A percentile compares a stretch with the other conserved stretches of the same genome.
These are phyloP conservation scores for Aspergillus sp. DNA, from an alignment of 2,329 filamentous ascomycete species.

Conservation along the genomic window DNA sequence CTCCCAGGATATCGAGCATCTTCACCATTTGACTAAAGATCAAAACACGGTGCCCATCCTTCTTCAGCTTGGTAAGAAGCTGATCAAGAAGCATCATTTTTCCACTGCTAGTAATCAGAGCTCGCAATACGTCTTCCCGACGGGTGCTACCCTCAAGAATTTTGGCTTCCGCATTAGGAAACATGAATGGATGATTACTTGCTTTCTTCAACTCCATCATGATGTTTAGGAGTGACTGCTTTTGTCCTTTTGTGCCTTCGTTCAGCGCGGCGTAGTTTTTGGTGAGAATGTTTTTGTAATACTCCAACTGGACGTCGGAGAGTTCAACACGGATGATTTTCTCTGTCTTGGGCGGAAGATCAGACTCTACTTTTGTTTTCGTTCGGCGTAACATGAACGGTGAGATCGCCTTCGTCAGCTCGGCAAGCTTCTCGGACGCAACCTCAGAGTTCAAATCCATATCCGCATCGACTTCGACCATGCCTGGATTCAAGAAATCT, in stretches of 20 bases:
- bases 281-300: slow-evolving; percentile 98
- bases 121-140: slow-evolving; percentile 87
- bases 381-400: slow-evolving; percentile 94
- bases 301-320: slow-evolving; percentile 93
- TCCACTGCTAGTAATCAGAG: slow-evolving; percentile 92
- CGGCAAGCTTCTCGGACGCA: slow-evolving; percentile 82
- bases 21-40: slow-evolving; percentile 99
- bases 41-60: slow-evolving; percentile 89
- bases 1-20: slow-evolving; percentile 93
- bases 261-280: slow-evolving; percentile 94
- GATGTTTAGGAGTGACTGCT: slow-evolving; percentile 93
- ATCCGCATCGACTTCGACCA: slow-evolving; percentile 86
- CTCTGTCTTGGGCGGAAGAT: slow-evolving; percentile 93
- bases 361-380: slow-evolving; percentile 96
- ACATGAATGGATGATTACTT: slow-evolving; percentile 98
- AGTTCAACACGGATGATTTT: slow-evolving; percentile 98
- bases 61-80: slow-evolving; percentile 88
- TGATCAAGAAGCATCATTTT: slow-evolving; percentile 99
- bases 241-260: slow-evolving; percentile 84
- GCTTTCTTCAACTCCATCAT: slow-evolving; percentile 99
- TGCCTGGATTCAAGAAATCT: slow-evolving; percentile 96
- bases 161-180: slow-evolving; percentile 86
- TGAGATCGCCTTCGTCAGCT: slow-evolving; percentile 81
- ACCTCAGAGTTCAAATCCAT: slow-evolving; percentile 79
- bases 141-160: slow-evolving; percentile 77